phyloP scores from a whole-genome alignment of 192 early-diverging fungal genomes.

The Chytriomyces sp. region DNA sequence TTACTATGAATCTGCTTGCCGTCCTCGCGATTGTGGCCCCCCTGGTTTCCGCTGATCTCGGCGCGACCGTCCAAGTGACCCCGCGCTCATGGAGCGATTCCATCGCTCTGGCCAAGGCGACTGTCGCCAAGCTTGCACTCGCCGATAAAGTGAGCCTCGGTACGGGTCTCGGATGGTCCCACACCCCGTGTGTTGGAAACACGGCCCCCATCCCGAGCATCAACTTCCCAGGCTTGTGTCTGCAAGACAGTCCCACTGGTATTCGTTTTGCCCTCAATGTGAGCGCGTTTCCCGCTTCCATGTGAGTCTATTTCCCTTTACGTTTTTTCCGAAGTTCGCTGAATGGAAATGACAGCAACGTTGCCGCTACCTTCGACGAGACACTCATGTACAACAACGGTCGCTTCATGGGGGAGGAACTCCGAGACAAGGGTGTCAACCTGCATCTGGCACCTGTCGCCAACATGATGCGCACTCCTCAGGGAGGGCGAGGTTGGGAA shows the following conservation, averaged over 20 bases:
- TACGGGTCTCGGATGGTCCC: constrained; percentile 52
- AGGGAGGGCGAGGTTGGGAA: constrained; percentile 48
- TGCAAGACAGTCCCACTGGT: constrained; percentile 60
- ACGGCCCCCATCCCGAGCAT: background rate
- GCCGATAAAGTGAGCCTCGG: constrained; percentile 51
- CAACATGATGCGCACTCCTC: constrained; percentile 35
- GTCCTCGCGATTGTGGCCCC: background rate
- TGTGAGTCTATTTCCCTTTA: constrained; percentile 19
- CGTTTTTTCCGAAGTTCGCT: constrained; percentile 20
- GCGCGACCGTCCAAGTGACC: background rate
- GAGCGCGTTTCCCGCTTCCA: constrained; percentile 18
- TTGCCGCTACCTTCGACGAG: constrained; percentile 64
- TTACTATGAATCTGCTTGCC: background rate
- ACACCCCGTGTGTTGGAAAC: background rate
- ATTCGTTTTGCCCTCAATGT: constrained; percentile 44
- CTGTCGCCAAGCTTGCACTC: constrained; percentile 42
- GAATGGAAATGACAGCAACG: constrained; percentile 49
- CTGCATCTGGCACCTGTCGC: constrained; percentile 29
- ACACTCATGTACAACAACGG: constrained; percentile 51
- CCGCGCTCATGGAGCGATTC: constrained; percentile 26
- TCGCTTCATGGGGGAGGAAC: constrained; percentile 55
- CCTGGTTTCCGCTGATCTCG: background rate
- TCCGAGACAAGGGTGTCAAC: constrained; percentile 57
- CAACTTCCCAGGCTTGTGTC: constrained; percentile 51
- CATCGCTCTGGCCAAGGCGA: constrained; percentile 23